These are phyloP conservation scores for Aspergillus ostianus DNA, from an alignment of 495 filamentous ascomycete species.

Conservation along the genomic window DNA sequence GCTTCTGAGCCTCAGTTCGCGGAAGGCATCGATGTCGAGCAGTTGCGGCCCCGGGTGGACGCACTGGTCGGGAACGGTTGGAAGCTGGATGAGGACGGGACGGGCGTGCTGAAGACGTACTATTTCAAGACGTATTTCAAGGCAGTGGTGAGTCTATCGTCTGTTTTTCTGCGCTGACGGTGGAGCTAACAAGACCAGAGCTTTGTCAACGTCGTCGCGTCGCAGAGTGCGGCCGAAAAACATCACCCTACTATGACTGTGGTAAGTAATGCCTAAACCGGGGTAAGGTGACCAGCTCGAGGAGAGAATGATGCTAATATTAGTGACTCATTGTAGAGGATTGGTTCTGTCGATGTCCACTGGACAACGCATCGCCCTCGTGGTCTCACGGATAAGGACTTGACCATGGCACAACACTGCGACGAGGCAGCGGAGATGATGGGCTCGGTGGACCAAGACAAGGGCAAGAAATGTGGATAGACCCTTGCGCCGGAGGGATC, in stretches of 20 bases:
- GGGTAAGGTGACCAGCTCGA: not conserved
- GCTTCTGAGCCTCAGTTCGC: constrained; percentile 28
- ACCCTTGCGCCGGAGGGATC: not conserved
- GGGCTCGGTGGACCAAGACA: constrained; percentile 35
- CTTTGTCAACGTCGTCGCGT: constrained; percentile 41
- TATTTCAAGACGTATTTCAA: constrained; percentile 48
- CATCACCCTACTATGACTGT: constrained; percentile 49
- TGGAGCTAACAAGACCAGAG: constrained; percentile 21
- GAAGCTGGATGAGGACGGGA: constrained; percentile 36
- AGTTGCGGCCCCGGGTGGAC: constrained; percentile 24
- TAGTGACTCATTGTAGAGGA: constrained; percentile 24
- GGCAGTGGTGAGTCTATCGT: constrained; percentile 33
- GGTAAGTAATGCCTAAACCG: constrained; percentile 27
- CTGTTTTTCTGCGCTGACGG: not conserved
- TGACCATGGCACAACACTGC: constrained; percentile 63
- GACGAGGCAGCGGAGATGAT: constrained; percentile 52
- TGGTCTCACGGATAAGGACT: constrained; percentile 69
- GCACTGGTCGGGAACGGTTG: constrained; percentile 35
- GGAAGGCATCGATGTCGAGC: constrained; percentile 33
- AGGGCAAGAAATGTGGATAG: constrained; percentile 39
- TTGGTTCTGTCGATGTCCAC: constrained; percentile 47
- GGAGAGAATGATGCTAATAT: not conserved
- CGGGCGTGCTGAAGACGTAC: constrained; percentile 44
- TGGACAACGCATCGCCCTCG: constrained; percentile 75
- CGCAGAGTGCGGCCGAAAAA: constrained; percentile 42